Evolutionary conservation across 1,284 basidiomycete genomes (phyloP).

Genomic region (Cutaneotrichosporon spelunceum): DNA sequence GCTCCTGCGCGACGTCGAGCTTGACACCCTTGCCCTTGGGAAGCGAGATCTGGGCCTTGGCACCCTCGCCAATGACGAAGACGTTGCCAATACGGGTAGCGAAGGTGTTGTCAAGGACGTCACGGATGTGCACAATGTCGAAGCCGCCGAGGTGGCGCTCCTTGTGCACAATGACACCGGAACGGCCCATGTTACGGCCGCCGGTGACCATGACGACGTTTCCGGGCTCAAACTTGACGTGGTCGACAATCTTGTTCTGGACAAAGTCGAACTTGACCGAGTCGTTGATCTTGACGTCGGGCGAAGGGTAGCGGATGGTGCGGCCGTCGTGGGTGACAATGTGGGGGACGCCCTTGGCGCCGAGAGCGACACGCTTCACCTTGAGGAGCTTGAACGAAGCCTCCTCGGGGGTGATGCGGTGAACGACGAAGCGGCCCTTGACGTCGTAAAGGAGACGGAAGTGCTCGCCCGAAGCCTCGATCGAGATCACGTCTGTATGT

Average conservation of each 20-base stretch:
- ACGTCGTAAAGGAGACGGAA: conserved; percentile 99
- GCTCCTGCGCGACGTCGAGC: conserved; percentile 52
- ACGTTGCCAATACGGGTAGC: conserved; percentile 95
- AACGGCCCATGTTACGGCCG: conserved; percentile 99
- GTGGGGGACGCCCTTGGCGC: conserved; percentile 91
- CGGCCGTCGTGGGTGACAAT: conserved; percentile 99
- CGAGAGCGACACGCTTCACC: conserved; percentile 87
- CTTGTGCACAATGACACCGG: conserved; percentile 89
- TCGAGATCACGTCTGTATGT: conserved; percentile 82
- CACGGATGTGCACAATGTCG: conserved; percentile 96
- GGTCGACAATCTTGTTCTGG: conserved; percentile 90
- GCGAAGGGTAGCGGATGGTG: conserved; percentile 99
- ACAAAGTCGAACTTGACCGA: conserved; percentile 96
- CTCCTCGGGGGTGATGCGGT: conserved; percentile 98
- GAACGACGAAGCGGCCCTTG: conserved; percentile 99
- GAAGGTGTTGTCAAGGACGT: conserved; percentile 90
- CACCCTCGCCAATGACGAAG: conserved; percentile 94
- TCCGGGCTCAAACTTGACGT: conserved; percentile 94
- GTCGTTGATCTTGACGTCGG: conserved; percentile 93
- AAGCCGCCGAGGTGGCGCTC: conserved; percentile 98
- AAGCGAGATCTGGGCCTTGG: conserved; percentile 94
- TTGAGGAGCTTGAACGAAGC: conserved; percentile 98
- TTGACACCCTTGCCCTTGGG: conserved; percentile 98
- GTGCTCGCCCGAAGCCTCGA: conserved; percentile 98
- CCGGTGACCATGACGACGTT: conserved; percentile 98